Evolutionary conservation across 257 asterid genomes (phyloP), one percentile per base, ranked within the genome.

Genomic region (Ilex aquifolium): DNA sequence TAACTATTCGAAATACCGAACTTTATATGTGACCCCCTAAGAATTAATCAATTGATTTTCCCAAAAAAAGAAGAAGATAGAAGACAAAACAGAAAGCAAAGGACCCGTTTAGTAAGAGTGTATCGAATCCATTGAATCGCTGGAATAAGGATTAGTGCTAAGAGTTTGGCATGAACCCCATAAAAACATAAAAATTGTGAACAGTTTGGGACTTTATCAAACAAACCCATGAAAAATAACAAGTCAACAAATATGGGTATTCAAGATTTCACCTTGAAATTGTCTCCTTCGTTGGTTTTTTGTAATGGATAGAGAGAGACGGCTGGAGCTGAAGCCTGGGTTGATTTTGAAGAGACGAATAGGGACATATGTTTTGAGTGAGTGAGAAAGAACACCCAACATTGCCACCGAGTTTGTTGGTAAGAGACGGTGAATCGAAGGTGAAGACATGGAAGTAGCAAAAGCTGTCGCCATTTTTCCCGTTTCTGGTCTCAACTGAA

Each of bases 191-290:
- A 63, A 63, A 46, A 49, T 51, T 49, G 32, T 17, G 29, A n/a
- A 17, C 17, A 40, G 12, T 15, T 21, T 51, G 52, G 49, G 17
- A 14, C 44, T 63, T 48, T 39, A 44, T 56, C 7, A 27, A 42
- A 67, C 57, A 5, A 14, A 21, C 30, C 15, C 5, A 63, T 16
- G 7, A 12, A 32, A 9, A 30, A 44, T 2, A 3, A 27, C 27
- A 39, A 31, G 4, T 10, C 14, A 64, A 13, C 14, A 42, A 13
- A 10, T 11, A 10, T 67, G 62, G 31, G 44, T 55, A 67, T 42
- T 36, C 8, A 62, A 31, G n/a, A 50, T 42, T 62, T 60, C 42
- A 83, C 97, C 95, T 60, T 66, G 69, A 36, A 87, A 76, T 21
- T 12, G 51, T 65, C 52, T 77, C 44, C 74, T 65, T 62, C 77